Conservation (phyloP, 2,329 filamentous ascomycete species). For the Trichoderma afroharzianum region DNA sequence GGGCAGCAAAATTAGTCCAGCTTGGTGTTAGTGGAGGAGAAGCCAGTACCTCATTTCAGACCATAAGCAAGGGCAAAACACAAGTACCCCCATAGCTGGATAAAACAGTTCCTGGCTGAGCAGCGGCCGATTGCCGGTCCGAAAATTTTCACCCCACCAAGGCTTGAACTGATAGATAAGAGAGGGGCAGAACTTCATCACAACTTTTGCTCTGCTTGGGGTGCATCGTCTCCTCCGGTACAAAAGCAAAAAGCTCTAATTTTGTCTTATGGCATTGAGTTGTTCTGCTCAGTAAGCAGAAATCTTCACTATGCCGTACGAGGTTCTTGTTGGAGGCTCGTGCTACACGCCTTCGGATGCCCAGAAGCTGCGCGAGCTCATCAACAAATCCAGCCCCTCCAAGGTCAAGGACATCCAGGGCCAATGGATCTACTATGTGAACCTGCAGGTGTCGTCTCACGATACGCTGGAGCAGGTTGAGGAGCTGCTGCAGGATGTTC, state of each 20-base stretch:
- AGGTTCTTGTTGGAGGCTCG: constrained; percentile 39
- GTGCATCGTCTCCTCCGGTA: constrained; percentile 11
- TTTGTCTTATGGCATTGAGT: constrained; percentile 5
- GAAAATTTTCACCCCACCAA: constrained; percentile 23
- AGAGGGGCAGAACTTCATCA: constrained; percentile 20
- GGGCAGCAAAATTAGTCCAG: neutral
- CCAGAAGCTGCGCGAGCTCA: constrained; percentile 42
- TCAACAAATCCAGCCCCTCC: constrained; percentile 41
- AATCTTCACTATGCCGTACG: constrained; percentile 31
- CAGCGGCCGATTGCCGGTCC: constrained; percentile 20
- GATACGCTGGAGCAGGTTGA: constrained; percentile 43
- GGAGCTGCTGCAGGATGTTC: constrained; percentile 44
- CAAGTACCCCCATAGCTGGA: neutral
- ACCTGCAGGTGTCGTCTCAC: constrained; percentile 48
- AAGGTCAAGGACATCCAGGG: constrained; percentile 49
- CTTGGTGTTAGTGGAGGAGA: neutral
- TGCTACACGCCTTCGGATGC: constrained; percentile 49
- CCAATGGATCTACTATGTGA: constrained; percentile 64
- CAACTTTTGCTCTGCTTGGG: neutral
- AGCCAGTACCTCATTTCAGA: neutral
- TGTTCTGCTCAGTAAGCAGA: constrained; percentile 7
- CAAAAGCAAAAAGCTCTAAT: neutral
- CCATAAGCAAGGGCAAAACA: too few relatives aligned
- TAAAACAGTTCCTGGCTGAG: neutral
- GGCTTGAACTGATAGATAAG: constrained; percentile 16